phyloP scores from a whole-genome alignment of 164 flowering plant species.

The Liquidambar formosana region DNA sequence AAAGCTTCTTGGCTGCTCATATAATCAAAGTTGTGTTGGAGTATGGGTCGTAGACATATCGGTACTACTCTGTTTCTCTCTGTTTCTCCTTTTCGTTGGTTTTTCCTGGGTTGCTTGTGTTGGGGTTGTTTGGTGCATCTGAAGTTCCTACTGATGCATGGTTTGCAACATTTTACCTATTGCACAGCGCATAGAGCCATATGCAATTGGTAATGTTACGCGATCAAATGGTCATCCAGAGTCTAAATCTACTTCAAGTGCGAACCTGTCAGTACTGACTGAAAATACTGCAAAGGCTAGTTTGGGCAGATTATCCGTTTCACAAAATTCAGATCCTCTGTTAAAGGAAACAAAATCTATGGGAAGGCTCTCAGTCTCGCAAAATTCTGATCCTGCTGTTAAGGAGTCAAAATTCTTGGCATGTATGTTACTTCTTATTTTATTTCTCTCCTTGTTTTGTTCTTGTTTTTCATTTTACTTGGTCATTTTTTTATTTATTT shows the following conservation, averaged over 20 bases:
- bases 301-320: slow-evolving; percentile 63
- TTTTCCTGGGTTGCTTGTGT: not conserved
- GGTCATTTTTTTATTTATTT: too few species aligned
- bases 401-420: slow-evolving; percentile 58
- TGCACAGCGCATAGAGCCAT: slow-evolving; percentile 84
- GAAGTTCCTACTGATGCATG: slow-evolving; percentile 12
- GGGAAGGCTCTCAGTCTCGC: slow-evolving; percentile 57
- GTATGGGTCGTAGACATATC: slow-evolving; percentile 98
- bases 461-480: not conserved
- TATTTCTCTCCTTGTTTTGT: not conserved
- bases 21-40: slow-evolving; percentile 97
- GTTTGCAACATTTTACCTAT: slow-evolving; percentile 16
- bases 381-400: slow-evolving; percentile 48
- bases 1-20: slow-evolving; percentile 98
- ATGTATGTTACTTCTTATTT: slow-evolving; percentile 41
- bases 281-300: slow-evolving; percentile 65
- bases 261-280: slow-evolving; percentile 43
- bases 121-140: slow-evolving; percentile 5
- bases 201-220: slow-evolving; percentile 40
- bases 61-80: slow-evolving; percentile 44
- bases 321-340: slow-evolving; percentile 60
- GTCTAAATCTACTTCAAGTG: slow-evolving; percentile 54
- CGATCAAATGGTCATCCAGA: slow-evolving; percentile 54
- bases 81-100: not conserved
- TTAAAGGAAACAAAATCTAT: slow-evolving; percentile 65